Conservation (phyloP, 192 early-diverging fungal species). For the Endogone sp. region DNA sequence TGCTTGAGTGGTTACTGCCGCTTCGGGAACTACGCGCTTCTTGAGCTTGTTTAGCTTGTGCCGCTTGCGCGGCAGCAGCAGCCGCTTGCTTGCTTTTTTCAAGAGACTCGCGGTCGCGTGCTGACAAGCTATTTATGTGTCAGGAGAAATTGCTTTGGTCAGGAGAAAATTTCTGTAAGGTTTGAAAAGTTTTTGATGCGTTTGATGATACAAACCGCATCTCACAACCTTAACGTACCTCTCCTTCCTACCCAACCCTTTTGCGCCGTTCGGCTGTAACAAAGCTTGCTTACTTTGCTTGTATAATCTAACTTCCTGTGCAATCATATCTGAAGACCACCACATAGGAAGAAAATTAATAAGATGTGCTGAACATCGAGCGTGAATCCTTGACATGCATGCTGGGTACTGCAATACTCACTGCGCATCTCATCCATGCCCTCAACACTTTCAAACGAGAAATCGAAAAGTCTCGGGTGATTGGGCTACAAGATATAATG, state of each 20-base stretch:
- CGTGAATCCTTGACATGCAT: too few relatives aligned
- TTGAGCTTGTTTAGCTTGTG: constrained; percentile 21
- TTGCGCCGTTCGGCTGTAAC: constrained; percentile 28
- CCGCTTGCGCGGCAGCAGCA: constrained; percentile 11
- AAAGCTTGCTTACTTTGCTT: constrained; percentile 58
- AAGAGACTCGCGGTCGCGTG: constrained; percentile 39
- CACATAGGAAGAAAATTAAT: constrained; percentile 7
- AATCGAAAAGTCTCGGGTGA: constrained; percentile 69
- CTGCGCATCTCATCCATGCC: constrained; percentile 76
- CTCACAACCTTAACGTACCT: constrained; percentile 23
- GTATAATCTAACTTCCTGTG: constrained; percentile 76
- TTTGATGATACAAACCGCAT: neutral
- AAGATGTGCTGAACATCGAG: too few relatives aligned
- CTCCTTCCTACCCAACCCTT: constrained; percentile 29
- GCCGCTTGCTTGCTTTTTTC: constrained; percentile 26
- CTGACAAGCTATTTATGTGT: constrained; percentile 36
- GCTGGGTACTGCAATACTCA: constrained; percentile 22
- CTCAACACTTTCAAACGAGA: constrained; percentile 72
- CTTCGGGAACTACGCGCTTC: neutral
- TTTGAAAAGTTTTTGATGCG: too few relatives aligned
- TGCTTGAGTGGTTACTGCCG: too few relatives aligned
- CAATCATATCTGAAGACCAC: constrained; percentile 63
- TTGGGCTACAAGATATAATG: constrained; percentile 39
- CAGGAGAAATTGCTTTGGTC: neutral
- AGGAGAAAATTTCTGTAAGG: neutral